Evolutionary conservation across 1,139 yeast species (phyloP).

Genomic region (Trichomonascaceae sp.): DNA sequence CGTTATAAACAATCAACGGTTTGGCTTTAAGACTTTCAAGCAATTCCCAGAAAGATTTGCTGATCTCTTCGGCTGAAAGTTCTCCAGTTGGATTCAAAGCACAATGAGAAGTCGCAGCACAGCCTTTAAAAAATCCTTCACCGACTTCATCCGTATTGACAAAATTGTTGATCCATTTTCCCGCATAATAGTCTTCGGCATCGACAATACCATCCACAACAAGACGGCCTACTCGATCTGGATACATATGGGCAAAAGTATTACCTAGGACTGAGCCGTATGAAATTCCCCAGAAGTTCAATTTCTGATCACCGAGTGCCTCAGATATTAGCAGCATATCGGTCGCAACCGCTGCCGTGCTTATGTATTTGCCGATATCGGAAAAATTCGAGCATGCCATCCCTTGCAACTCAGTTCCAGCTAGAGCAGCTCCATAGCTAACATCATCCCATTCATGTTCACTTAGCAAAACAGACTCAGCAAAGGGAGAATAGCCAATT

Average conservation of each 20-base stretch:
- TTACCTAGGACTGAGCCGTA: constrained; percentile 17
- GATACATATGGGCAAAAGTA: constrained; percentile 18
- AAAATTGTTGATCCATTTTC: constrained; percentile 13
- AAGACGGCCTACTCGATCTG: constrained; percentile 17
- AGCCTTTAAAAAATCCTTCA: constrained; percentile 9
- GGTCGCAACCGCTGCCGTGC: constrained; percentile 17
- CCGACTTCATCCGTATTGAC: constrained; percentile 14
- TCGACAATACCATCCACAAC: constrained; percentile 18
- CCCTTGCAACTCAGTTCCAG: constrained; percentile 9
- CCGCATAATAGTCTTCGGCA: constrained; percentile 16
- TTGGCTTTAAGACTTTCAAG: constrained; percentile 7
- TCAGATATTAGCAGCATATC: constrained; percentile 17
- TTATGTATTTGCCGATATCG: constrained; percentile 7
- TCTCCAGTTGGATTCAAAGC: constrained; percentile 11
- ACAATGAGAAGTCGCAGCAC: constrained; percentile 13
- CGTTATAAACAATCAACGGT: constrained; percentile 11
- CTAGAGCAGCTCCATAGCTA: constrained; percentile 7
- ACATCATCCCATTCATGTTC: background rate
- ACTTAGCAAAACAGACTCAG: background rate
- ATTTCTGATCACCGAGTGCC: constrained; percentile 16
- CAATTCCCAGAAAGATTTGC: constrained; percentile 3
- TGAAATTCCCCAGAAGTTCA: constrained; percentile 18
- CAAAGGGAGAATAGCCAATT: background rate
- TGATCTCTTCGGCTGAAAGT: constrained; percentile 9
- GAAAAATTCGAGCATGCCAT: constrained; percentile 10